Evolutionary conservation across 2,329 filamentous ascomycete species (phyloP), one percentile per base, ranked within the genome.

Genomic region (Didymosphaeria variabile): DNA sequence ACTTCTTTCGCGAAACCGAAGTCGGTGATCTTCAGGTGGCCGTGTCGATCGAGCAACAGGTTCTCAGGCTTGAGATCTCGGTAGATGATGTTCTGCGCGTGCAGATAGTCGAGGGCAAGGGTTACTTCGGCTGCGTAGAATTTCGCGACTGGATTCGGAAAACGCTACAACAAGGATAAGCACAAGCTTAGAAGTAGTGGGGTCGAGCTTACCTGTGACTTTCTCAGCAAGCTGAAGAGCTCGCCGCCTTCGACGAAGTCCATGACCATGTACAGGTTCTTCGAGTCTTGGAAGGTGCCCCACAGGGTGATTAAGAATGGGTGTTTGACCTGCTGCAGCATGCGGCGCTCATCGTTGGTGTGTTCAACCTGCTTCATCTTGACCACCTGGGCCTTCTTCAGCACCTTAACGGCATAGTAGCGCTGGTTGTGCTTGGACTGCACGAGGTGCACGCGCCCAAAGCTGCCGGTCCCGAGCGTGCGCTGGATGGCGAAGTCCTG

Each of bases 291-390:
- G 79, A 98, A 99, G 10, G 95, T 99, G 60, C 95, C 95, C 95
- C 95, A 99, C 44, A 99, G 85, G 1, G 95, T 99, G 77, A 99
- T 95, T 66, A 99, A 85, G 82, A 99, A 99, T 13, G 95, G 94
- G 80, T 99, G 94, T 80, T 97, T 97, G 78, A 98, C 95, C 78
- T 97, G 91, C 77, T 93, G 92, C 73, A 99, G 83, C 95, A 99
- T 99, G 72, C 88, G 89, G 68, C 95, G 87, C 83, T 99, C 95
- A 80, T 99, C 95, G 76, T 99, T 99, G 69, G 95, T 99, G 82
- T 99, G 95, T 81, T 99, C 95, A 62, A 99, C 93, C 81, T 99
- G 95, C 87, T 99, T 99, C 95, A 99, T 98, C 84, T 97, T 97
- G 79, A 99, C 93, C 57, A 99, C 94, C 82, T 99, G 95, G 52